Percentiles rank a stretch among this genome's conserved stretches.
Evolutionary conservation across 169 alveolate species (phyloP).

Genomic region (Condylostoma magnum): DNA sequence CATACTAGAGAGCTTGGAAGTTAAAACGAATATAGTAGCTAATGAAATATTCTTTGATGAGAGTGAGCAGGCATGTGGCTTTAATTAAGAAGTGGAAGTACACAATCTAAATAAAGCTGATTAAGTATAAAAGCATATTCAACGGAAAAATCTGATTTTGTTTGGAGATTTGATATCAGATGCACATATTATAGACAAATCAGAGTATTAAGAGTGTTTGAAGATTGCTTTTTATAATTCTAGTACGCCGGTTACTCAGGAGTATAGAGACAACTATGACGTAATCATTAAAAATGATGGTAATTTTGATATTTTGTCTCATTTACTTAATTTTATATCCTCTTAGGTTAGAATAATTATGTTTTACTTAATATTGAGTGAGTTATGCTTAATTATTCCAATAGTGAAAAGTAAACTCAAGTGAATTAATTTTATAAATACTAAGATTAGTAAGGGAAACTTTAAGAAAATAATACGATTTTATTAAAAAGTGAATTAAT

Average conservation of each 20-base stretch:
- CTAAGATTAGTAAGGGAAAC: too few relatives aligned
- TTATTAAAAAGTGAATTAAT: too few relatives aligned
- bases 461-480: too few relatives aligned
- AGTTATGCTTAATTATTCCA: too few relatives aligned
- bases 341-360: too few relatives aligned
- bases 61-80: background rate
- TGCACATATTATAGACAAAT: background rate
- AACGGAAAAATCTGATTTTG: background rate
- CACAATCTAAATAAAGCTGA: background rate
- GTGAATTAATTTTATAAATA: too few relatives aligned
- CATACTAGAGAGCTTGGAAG: background rate
- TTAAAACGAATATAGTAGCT: background rate
- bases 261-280: background rate
- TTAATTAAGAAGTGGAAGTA: background rate
- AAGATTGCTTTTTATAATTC: background rate
- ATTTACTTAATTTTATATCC: too few relatives aligned
- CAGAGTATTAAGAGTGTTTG: background rate
- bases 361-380: too few relatives aligned
- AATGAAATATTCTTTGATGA: background rate
- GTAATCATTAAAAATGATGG: background rate
- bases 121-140: background rate
- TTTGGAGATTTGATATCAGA: background rate
- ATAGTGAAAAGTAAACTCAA: too few relatives aligned
- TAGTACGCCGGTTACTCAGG: background rate
- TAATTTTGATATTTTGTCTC: background rate